Evolutionary conservation across 306 rosid species (phyloP).

Genomic region (Myrica gale): DNA sequence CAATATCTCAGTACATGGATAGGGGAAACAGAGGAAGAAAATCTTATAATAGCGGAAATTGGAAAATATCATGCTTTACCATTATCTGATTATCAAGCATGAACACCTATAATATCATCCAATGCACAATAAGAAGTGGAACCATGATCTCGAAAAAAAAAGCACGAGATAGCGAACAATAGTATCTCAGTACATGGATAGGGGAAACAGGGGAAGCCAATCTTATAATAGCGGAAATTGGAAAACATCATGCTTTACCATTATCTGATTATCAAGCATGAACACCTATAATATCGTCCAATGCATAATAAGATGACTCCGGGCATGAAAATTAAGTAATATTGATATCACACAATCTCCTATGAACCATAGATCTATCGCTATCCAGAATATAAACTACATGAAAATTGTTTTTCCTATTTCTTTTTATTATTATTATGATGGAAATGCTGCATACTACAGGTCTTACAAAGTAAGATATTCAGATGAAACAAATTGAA

Average conservation of each 20-base stretch:
- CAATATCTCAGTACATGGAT: not conserved
- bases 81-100: too few relatives aligned
- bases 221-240: not conserved
- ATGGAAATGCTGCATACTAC: too few relatives aligned
- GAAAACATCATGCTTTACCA: slow-evolving; percentile 1
- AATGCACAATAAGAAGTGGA: too few relatives aligned
- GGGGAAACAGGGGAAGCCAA: too few relatives aligned
- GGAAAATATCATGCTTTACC: not conserved
- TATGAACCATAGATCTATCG: not conserved
- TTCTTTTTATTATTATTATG: not conserved
- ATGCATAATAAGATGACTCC: too few relatives aligned
- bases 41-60: not conserved
- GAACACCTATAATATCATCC: too few relatives aligned
- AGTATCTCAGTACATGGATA: too few relatives aligned
- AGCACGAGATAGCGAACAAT: too few relatives aligned
- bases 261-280: not conserved
- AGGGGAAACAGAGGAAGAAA: not conserved
- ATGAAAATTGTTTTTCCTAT: not conserved
- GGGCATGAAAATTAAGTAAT: too few relatives aligned
- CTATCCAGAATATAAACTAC: not conserved
- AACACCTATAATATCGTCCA: too few relatives aligned
- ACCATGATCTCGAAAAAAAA: not conserved
- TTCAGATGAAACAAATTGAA: not conserved
- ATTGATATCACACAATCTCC: slow-evolving; percentile 5
- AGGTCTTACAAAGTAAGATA: not conserved